These are phyloP conservation scores for Kwoniella europaea DNA, from an alignment of 768 basidiomycete species.

Conservation along the genomic window DNA sequence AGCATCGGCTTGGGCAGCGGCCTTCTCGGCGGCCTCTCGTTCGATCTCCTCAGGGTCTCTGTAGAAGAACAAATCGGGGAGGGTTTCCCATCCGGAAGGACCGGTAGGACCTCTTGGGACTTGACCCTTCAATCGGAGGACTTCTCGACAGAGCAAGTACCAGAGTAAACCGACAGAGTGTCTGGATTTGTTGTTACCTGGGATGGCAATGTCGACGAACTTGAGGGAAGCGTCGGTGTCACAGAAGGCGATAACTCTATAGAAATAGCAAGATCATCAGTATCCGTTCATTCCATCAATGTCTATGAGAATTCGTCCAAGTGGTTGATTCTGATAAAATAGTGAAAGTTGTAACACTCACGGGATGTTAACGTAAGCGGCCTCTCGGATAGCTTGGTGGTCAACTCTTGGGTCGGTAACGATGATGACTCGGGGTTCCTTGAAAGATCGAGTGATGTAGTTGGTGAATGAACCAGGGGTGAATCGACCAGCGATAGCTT, in stretches of 20 bases:
- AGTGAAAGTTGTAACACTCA: slow-evolving; percentile 32
- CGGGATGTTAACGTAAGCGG: slow-evolving; percentile 99
- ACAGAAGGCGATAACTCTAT: slow-evolving; percentile 88
- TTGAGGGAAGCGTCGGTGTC: slow-evolving; percentile 97
- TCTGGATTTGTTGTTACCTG: slow-evolving; percentile 98
- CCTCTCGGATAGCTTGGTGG: slow-evolving; percentile 99
- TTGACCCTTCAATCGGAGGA: slow-evolving; percentile 91
- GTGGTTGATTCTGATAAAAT: background rate
- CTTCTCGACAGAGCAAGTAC: slow-evolving; percentile 87
- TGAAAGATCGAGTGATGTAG: slow-evolving; percentile 99
- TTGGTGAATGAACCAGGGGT: slow-evolving; percentile 99
- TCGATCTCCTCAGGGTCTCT: slow-evolving; percentile 99
- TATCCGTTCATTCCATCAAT: background rate
- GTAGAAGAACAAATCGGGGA: slow-evolving; percentile 99
- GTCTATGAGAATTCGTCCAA: background rate
- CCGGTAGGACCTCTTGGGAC: slow-evolving; percentile 82
- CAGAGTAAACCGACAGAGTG: slow-evolving; percentile 86
- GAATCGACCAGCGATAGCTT: slow-evolving; percentile 98
- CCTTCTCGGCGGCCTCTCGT: slow-evolving; percentile 89
- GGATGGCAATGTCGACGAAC: slow-evolving; percentile 98
- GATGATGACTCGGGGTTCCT: slow-evolving; percentile 97
- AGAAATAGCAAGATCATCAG: background rate
- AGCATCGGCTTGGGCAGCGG: slow-evolving; percentile 73
- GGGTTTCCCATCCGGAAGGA: slow-evolving; percentile 82
- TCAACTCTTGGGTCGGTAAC: slow-evolving; percentile 99